These are phyloP conservation scores for Themeda triandra DNA, from an alignment of 176 grass and related monocot genomes.

Conservation along the genomic window DNA sequence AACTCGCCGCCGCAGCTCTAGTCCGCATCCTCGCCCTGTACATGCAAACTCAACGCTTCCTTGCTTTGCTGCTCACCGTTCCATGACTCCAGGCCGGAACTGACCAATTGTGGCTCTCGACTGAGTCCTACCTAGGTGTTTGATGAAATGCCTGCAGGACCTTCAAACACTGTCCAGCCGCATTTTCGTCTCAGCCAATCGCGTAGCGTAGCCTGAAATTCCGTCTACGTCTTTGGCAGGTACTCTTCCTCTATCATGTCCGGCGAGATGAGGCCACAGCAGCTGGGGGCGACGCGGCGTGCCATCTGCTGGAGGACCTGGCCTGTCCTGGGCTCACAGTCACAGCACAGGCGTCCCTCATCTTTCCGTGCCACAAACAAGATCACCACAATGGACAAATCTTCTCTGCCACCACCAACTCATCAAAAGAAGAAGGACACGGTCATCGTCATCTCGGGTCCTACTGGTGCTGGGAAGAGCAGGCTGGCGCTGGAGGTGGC, in stretches of 20 bases:
- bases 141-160: not conserved
- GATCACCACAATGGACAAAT: not conserved
- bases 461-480: slow-evolving; percentile 67
- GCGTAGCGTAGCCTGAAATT: not conserved
- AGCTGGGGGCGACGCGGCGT: not conserved
- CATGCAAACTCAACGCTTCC: not conserved
- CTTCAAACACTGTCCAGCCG: not conserved
- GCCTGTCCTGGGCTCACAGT: not conserved
- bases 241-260: slow-evolving; percentile 14
- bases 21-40: not conserved
- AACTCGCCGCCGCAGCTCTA: not conserved
- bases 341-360: not conserved
- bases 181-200: not conserved
- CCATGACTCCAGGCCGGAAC: not conserved
- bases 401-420: not conserved
- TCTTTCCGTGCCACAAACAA: not conserved
- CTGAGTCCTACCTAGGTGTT: not conserved
- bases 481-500: slow-evolving; percentile 61
- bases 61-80: not conserved
- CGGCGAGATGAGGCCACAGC: slow-evolving; percentile 14
- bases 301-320: slow-evolving; percentile 24
- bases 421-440: slow-evolving; percentile 19
- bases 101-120: not conserved
- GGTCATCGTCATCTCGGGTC: slow-evolving; percentile 74
- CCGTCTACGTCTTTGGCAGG: not conserved